Conservation (phyloP, 306 rosid genomes). For the Erythrophleum fordii region DNA sequence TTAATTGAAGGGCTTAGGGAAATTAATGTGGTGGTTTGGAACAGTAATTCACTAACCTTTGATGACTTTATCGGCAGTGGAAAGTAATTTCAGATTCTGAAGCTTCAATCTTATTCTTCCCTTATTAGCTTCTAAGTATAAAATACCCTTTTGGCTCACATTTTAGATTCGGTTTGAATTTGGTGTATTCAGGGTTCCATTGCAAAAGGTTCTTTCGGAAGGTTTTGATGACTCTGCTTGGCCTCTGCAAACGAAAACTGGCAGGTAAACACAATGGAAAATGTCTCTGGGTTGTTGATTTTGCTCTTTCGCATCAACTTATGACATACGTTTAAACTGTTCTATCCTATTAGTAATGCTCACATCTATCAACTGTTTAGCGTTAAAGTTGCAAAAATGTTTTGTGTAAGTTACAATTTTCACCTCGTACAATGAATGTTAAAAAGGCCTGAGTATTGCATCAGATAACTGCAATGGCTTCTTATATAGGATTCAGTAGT, state of each 20-base stretch:
- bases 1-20: conserved; percentile 87
- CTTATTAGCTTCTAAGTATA: not conserved
- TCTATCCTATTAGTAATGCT: not conserved
- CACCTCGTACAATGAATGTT: not conserved
- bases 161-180: not conserved
- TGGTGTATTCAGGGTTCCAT: conserved; percentile 57
- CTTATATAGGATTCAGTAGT: not conserved
- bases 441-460: not conserved
- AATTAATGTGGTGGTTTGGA: conserved; percentile 74
- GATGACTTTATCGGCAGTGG: conserved; percentile 90
- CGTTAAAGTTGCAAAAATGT: not conserved
- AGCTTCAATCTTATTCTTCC: not conserved
- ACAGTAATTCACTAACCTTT: conserved; percentile 70
- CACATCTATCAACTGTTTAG: too few relatives aligned
- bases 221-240: conserved; percentile 82
- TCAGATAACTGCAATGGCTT: not conserved
- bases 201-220: conserved; percentile 77
- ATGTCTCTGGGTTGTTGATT: not conserved
- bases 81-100: conserved; percentile 50
- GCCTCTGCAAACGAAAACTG: conserved; percentile 84
- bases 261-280: conserved; percentile 53
- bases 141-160: not conserved
- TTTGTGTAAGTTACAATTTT: not conserved
- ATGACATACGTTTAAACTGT: not conserved
- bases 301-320: not conserved